Evolutionary conservation across 306 rosid genomes (phyloP), one percentile per base, ranked within the genome.

Genomic region (Vicia villosa): DNA sequence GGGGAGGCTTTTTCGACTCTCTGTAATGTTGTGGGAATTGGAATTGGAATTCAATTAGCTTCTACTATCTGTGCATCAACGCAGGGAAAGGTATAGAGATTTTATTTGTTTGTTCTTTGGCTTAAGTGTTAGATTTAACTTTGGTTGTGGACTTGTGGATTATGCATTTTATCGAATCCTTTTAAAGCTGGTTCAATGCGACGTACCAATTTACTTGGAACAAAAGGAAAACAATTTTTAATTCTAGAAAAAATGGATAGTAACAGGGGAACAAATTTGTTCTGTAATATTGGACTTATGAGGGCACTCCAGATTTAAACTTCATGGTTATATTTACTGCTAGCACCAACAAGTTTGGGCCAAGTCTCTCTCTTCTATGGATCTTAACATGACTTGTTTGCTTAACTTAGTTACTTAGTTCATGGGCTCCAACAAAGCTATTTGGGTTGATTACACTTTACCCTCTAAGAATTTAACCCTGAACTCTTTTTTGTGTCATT

Each of bases 1-100:
- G 99, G 99, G 71, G 99, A 94, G 89, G 99, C 97, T 56, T 91
- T 94, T 70, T 94, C 99, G 47, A 94, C 99, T 68, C 88, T 94
- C 66, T 94, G 81, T 83, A 94, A 88, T 84, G 99, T 88, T 52
- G 43, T 91, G 38, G 99, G 99, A 79, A 75, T 94, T 0, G 99
- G 99, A 68, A 85, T 81, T 68, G 99, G 99, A 71, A 89, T 94
- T 73, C 96, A 80, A 19, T 87, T 94, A 80, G 99, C 97, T 71
- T 88, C 99, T 64, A 91, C 99, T 32, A 10, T 91, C n/a, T 91
- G 99, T 74, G 76, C 96, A 50, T 88, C 97, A 34, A 80, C 83
- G 81, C 95, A 91, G 80, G 99, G 99, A 82, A 94, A 94, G 97
- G 97, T 91, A 85, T 66, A 26, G 2, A 66, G 15, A 32, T 55